Evolutionary conservation across 192 early-diverging fungal genomes (phyloP).

Genomic region (Obelidium mucronatum): DNA sequence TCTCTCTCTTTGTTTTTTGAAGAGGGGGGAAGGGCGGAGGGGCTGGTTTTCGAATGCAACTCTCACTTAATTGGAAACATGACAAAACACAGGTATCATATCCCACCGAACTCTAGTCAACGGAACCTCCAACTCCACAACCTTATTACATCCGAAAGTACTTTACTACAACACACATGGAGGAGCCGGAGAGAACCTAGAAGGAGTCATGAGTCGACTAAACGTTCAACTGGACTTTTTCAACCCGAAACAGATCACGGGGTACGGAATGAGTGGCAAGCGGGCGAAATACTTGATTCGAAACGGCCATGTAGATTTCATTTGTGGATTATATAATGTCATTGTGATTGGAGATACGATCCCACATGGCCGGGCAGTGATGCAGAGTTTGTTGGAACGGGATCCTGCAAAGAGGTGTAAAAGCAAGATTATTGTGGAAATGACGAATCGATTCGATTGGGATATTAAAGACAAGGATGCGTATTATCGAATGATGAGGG

Average conservation of each 20-base stretch:
- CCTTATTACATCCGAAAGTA: background rate
- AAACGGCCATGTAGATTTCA: background rate
- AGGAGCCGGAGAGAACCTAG: conserved; percentile 13
- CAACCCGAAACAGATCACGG: conserved; percentile 26
- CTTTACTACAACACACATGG: conserved; percentile 35
- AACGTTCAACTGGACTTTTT: background rate
- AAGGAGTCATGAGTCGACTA: background rate
- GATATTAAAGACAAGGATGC: conserved; percentile 15
- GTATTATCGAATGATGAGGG: conserved; percentile 18
- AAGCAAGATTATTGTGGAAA: conserved; percentile 6
- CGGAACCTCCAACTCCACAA: conserved; percentile 17
- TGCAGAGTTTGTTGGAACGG: background rate
- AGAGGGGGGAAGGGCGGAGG: too few relatives aligned
- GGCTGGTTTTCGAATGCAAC: too few relatives aligned
- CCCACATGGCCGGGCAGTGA: conserved; percentile 25
- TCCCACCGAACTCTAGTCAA: conserved; percentile 13
- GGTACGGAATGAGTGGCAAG: background rate
- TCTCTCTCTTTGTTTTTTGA: too few relatives aligned
- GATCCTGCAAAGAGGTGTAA: background rate
- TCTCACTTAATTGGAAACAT: too few relatives aligned
- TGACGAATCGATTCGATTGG: conserved; percentile 36
- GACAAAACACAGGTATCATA: background rate
- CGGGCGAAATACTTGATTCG: background rate
- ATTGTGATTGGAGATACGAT: conserved; percentile 31
- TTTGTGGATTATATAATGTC: background rate